phyloP scores from a whole-genome alignment of 2,329 filamentous ascomycete genomes.

The Emmonsiellopsis sp. region DNA sequence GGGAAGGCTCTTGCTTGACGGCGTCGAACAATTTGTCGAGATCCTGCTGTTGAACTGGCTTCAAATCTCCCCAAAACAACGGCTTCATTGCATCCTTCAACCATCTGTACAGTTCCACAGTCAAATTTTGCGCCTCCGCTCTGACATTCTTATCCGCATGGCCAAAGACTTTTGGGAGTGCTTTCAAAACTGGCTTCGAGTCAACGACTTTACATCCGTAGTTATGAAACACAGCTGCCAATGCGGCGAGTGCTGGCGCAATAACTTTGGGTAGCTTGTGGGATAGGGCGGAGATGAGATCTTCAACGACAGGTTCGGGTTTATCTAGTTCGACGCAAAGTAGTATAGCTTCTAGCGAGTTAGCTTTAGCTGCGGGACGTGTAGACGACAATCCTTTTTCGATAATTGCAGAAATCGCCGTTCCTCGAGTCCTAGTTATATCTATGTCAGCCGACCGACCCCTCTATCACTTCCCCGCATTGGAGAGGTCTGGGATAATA shows the following conservation, averaged over 20 bases:
- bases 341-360: constrained; percentile 74
- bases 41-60: constrained; percentile 90
- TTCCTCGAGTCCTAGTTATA: constrained; percentile 55
- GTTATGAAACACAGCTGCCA: constrained; percentile 81
- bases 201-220: constrained; percentile 93
- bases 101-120: constrained; percentile 95
- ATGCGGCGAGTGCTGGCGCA: constrained; percentile 61
- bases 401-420: constrained; percentile 68
- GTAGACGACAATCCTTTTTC: constrained; percentile 89
- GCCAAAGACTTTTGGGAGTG: constrained; percentile 80
- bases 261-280: constrained; percentile 91
- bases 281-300: constrained; percentile 70
- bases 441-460: not conserved
- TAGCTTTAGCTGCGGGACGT: constrained; percentile 79
- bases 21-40: constrained; percentile 91
- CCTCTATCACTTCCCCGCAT: not conserved
- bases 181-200: constrained; percentile 82
- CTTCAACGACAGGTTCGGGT: constrained; percentile 77
- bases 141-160: constrained; percentile 98
- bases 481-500: not conserved
- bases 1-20: constrained; percentile 73
- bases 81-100: constrained; percentile 96
- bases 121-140: constrained; percentile 82
- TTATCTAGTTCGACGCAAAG: constrained; percentile 86
- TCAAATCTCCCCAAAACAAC: constrained; percentile 92